Percentiles rank a stretch among this genome's conserved stretches.
Conservation (phyloP, 495 filamentous ascomycete genomes). For the Lasiosphaeria miniovina region DNA sequence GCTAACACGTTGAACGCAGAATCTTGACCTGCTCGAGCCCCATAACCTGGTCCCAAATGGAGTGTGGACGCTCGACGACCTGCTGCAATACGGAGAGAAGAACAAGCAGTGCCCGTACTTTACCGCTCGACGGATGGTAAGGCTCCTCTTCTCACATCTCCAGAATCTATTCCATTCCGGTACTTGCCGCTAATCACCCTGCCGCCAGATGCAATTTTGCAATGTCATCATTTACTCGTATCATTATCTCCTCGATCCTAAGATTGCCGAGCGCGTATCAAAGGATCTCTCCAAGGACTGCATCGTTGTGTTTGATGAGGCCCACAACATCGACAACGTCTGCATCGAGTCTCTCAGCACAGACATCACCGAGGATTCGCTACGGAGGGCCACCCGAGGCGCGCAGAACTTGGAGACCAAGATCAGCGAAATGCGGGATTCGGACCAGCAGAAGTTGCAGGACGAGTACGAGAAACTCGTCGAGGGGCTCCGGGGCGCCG, state of each 20-base stretch:
- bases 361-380: conserved; percentile 90
- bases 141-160: conserved; percentile 13
- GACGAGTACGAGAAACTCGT: conserved; percentile 95
- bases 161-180: neutral
- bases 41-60: conserved; percentile 91
- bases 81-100: conserved; percentile 84
- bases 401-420: conserved; percentile 85
- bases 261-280: conserved; percentile 96
- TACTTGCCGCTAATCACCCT: conserved; percentile 10
- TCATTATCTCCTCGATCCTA: conserved; percentile 95
- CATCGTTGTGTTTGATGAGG: conserved; percentile 98
- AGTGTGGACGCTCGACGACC: conserved; percentile 91
- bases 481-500: conserved; percentile 82
- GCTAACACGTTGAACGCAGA: conserved; percentile 46
- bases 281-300: conserved; percentile 96
- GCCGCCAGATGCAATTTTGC: conserved; percentile 83
- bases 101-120: conserved; percentile 98
- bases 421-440: conserved; percentile 88
- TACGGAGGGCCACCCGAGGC: conserved; percentile 83
- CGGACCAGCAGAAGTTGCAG: conserved; percentile 87
- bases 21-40: conserved; percentile 89
- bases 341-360: conserved; percentile 98
- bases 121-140: conserved; percentile 86
- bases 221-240: conserved; percentile 99
- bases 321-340: conserved; percentile 99